phyloP scores from a whole-genome alignment of 257 asterid genomes.

The Jacaranda mimosifolia region DNA sequence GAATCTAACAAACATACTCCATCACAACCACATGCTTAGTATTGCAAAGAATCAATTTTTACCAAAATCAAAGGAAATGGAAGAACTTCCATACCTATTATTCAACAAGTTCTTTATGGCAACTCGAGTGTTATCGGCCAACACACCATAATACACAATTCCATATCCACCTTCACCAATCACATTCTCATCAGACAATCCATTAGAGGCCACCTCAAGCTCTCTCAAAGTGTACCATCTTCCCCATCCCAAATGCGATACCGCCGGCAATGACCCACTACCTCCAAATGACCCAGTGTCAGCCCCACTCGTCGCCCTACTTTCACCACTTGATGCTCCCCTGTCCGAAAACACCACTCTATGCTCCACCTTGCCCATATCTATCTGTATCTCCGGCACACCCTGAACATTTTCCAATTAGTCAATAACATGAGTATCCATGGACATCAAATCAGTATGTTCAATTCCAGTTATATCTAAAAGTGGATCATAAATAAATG shows the following conservation, averaged over 20 bases:
- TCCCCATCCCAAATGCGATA: slow-evolving; percentile 99
- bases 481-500: slow-evolving; percentile 6
- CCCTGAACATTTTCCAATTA: slow-evolving; percentile 49
- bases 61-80: slow-evolving; percentile 8
- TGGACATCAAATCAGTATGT: background rate
- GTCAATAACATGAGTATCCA: background rate
- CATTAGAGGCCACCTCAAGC: slow-evolving; percentile 94
- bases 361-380: slow-evolving; percentile 97
- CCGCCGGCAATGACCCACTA: slow-evolving; percentile 95
- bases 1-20: background rate
- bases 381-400: slow-evolving; percentile 89
- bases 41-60: slow-evolving; percentile 10
- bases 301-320: slow-evolving; percentile 88
- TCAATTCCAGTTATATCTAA: background rate
- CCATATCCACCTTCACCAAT: slow-evolving; percentile 99
- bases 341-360: slow-evolving; percentile 91
- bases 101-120: slow-evolving; percentile 94
- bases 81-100: slow-evolving; percentile 63
- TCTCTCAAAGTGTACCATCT: slow-evolving; percentile 98
- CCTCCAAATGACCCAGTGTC: slow-evolving; percentile 84
- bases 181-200: slow-evolving; percentile 92
- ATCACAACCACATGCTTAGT: background rate
- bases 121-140: slow-evolving; percentile 78
- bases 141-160: slow-evolving; percentile 81
- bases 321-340: slow-evolving; percentile 96